Percentiles rank a stretch among this genome's conserved stretches.
Conservation (phyloP, 768 basidiomycete genomes). For the Pleurotus eryngii region DNA sequence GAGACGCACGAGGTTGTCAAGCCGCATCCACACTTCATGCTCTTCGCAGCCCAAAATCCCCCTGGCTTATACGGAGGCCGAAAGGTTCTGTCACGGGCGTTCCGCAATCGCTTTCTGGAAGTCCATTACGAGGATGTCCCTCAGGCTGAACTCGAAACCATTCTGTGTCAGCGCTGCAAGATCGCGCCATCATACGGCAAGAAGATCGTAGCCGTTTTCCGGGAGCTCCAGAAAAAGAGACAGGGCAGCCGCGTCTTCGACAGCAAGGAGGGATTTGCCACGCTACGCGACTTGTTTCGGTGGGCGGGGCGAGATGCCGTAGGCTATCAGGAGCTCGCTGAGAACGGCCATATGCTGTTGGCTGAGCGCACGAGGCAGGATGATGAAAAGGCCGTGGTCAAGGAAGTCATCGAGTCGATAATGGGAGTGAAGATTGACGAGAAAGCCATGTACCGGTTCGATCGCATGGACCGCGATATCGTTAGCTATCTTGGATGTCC, state of each 20-base stretch:
- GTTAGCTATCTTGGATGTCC: conserved; percentile 52
- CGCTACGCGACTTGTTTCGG: conserved; percentile 93
- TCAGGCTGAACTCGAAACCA: conserved; percentile 87
- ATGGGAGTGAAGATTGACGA: conserved; percentile 89
- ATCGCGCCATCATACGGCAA: conserved; percentile 94
- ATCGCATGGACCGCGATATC: conserved; percentile 36
- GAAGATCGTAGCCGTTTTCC: conserved; percentile 88
- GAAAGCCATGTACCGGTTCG: conserved; percentile 58
- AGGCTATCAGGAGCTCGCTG: conserved; percentile 88
- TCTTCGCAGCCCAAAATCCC: conserved; percentile 98
- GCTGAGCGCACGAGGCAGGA: conserved; percentile 83
- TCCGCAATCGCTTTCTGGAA: conserved; percentile 95
- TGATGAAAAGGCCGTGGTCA: conserved; percentile 87
- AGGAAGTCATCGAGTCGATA: conserved; percentile 85
- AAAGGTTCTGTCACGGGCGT: conserved; percentile 92
- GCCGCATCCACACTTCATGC: conserved; percentile 95
- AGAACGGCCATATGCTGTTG: conserved; percentile 96
- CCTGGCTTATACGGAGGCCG: conserved; percentile 93
- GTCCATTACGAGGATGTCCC: conserved; percentile 98
- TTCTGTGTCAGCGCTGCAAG: conserved; percentile 86
- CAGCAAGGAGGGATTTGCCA: conserved; percentile 95
- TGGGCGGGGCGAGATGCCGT: conserved; percentile 93
- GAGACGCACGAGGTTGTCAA: conserved; percentile 94
- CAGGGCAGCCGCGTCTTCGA: conserved; percentile 93
- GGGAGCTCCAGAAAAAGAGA: conserved; percentile 87